A percentile compares a stretch with the other conserved stretches of the same genome.
Evolutionary conservation across 495 filamentous ascomycete genomes (phyloP).

Genomic region (Staphylotrichum tortipilum): DNA sequence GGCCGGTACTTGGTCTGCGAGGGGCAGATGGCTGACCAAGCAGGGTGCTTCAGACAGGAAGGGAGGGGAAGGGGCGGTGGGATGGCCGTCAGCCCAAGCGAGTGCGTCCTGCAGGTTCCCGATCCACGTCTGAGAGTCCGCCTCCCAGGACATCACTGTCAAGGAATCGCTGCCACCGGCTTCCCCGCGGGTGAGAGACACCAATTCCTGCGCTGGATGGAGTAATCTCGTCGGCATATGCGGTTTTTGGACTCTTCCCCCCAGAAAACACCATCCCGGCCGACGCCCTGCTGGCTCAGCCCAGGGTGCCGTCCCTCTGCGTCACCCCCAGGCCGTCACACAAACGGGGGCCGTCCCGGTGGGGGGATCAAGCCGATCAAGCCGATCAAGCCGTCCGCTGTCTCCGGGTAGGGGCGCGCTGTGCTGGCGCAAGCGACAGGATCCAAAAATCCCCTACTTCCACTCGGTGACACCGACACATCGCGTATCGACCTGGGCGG

Average conservation of each 20-base stretch:
- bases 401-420: too few relatives aligned
- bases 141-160: background rate
- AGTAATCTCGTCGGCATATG: background rate
- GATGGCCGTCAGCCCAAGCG: background rate
- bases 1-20: background rate
- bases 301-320: background rate
- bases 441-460: slow-evolving; percentile 2
- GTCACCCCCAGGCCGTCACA: background rate
- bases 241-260: background rate
- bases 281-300: background rate
- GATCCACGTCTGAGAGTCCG: background rate
- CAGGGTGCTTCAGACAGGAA: background rate
- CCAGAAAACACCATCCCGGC: background rate
- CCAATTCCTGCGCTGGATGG: background rate
- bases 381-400: background rate
- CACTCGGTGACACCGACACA: background rate
- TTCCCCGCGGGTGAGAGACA: too few relatives aligned
- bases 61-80: background rate
- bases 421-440: background rate
- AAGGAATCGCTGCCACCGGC: background rate
- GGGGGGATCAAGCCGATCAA: background rate
- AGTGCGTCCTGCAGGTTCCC: background rate
- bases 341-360: background rate
- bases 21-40: background rate
- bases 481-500: too few relatives aligned